These are phyloP conservation scores for Apiospora phragmitis DNA, from an alignment of 2,329 filamentous ascomycete genomes.

Conservation along the genomic window DNA sequence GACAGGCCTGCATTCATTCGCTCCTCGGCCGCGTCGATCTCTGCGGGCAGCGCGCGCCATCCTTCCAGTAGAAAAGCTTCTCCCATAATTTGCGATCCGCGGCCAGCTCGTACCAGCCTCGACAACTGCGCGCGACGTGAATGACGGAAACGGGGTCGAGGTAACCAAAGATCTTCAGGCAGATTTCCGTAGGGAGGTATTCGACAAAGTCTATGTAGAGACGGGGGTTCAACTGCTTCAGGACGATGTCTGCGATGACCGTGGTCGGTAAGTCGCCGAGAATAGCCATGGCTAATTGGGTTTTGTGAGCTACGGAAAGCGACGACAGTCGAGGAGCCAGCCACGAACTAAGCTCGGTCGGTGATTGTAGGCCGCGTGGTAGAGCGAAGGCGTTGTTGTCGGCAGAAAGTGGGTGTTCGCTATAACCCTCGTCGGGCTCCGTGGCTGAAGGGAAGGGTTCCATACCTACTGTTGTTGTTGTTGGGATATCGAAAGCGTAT, in stretches of 20 bases:
- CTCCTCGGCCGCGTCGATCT: constrained; percentile 68
- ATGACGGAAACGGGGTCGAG: constrained; percentile 81
- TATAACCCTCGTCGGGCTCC: constrained; percentile 83
- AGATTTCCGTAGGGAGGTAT: constrained; percentile 86
- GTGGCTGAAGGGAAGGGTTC: constrained; percentile 51
- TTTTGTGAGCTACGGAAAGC: constrained; percentile 50
- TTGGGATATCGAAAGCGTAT: background rate
- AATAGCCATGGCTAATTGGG: constrained; percentile 73
- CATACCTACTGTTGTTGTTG: constrained; percentile 29
- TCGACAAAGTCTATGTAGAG: constrained; percentile 91
- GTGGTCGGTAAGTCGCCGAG: constrained; percentile 79
- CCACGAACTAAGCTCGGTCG: constrained; percentile 50
- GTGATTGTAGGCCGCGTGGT: constrained; percentile 37
- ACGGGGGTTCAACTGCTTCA: constrained; percentile 72
- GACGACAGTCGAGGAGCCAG: constrained; percentile 50
- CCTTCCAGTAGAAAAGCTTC: constrained; percentile 80
- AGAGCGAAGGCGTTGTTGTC: constrained; percentile 32
- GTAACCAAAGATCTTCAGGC: constrained; percentile 83
- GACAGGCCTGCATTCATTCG: constrained; percentile 49
- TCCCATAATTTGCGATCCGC: constrained; percentile 87
- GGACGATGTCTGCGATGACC: constrained; percentile 75
- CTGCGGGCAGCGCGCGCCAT: constrained; percentile 71
- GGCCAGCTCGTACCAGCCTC: constrained; percentile 78
- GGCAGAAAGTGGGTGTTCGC: constrained; percentile 67
- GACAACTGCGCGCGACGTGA: constrained; percentile 75